Evolutionary conservation across 441 rosid genomes (phyloP).

Genomic region (Adansonia madagascariensis): DNA sequence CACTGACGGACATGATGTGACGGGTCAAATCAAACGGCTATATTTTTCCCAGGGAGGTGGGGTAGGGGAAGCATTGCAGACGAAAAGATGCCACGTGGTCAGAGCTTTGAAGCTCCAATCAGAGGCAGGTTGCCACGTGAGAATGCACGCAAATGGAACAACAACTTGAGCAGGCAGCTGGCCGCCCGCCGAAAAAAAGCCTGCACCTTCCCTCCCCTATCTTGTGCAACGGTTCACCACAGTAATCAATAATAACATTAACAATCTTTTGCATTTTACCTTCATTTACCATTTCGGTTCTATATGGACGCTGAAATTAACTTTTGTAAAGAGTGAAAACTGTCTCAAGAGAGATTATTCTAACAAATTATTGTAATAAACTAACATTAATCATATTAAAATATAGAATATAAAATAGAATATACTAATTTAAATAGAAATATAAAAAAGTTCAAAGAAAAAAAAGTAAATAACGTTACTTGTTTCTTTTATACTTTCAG

Average conservation of each 20-base stretch:
- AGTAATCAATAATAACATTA: too few relatives aligned
- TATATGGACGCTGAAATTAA: neutral
- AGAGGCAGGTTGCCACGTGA: slow-evolving; percentile 47
- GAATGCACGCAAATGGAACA: slow-evolving; percentile 25
- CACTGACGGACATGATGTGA: slow-evolving; percentile 46
- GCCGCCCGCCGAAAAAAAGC: slow-evolving; percentile 39
- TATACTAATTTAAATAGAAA: too few relatives aligned
- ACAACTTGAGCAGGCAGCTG: slow-evolving; percentile 19
- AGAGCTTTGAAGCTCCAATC: slow-evolving; percentile 32
- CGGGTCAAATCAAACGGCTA: slow-evolving; percentile 47
- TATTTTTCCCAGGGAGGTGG: neutral
- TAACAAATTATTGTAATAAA: too few relatives aligned
- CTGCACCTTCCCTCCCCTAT: neutral
- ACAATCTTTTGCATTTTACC: too few relatives aligned
- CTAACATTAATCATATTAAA: too few relatives aligned
- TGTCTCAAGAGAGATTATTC: too few relatives aligned
- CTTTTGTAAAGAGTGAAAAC: too few relatives aligned
- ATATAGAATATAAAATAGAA: too few relatives aligned
- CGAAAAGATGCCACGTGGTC: slow-evolving; percentile 42
- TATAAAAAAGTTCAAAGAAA: too few relatives aligned
- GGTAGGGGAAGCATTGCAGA: slow-evolving; percentile 15
- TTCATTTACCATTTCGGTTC: neutral
- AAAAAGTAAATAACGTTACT: too few relatives aligned
- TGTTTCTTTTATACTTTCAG: too few relatives aligned
- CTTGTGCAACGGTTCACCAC: too few relatives aligned